Conservation (phyloP, 352 stramenopile genomes). For the Phytophthora gonapodyides region DNA sequence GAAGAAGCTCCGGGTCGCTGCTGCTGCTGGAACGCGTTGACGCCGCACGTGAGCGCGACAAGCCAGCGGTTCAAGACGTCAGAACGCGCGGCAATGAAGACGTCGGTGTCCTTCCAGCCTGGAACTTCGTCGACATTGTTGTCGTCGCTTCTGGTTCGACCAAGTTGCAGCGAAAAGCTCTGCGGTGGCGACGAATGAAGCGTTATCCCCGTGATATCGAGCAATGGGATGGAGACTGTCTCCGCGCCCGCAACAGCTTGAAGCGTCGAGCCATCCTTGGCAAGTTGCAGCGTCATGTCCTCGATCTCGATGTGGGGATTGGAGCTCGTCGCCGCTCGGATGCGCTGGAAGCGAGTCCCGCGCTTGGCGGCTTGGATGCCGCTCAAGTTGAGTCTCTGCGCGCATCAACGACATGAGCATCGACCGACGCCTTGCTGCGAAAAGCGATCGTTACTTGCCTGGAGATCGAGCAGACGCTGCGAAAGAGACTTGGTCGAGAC, state of each 20-base stretch:
- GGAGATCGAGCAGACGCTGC: conserved; percentile 35
- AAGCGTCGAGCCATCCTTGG: conserved; percentile 27
- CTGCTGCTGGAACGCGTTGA: conserved; percentile 45
- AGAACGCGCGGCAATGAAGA: conserved; percentile 10
- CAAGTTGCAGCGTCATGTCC: conserved; percentile 11
- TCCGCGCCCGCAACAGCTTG: not conserved
- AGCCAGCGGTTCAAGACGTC: conserved; percentile 40
- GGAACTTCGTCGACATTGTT: conserved; percentile 4
- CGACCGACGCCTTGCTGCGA: not conserved
- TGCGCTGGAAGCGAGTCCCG: conserved; percentile 27
- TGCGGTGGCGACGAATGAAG: not conserved
- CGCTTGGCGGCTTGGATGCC: conserved; percentile 41
- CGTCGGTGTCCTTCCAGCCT: not conserved
- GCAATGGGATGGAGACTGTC: not conserved
- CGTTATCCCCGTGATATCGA: conserved; percentile 17
- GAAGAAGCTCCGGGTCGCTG: not conserved
- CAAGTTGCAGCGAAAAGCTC: conserved; percentile 24
- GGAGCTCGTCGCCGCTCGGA: conserved; percentile 1
- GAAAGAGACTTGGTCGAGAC: conserved; percentile 24
- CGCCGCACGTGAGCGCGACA: conserved; percentile 41
- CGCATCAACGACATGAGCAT: not conserved
- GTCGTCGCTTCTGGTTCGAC: not conserved
- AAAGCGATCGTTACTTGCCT: conserved; percentile 18
- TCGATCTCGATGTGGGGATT: not conserved
- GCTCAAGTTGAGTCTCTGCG: conserved; percentile 25